A percentile compares a stretch with the other conserved stretches of the same genome.
Evolutionary conservation across 2,329 filamentous ascomycete species (phyloP).

Genomic region (Tympanopsis confertula): DNA sequence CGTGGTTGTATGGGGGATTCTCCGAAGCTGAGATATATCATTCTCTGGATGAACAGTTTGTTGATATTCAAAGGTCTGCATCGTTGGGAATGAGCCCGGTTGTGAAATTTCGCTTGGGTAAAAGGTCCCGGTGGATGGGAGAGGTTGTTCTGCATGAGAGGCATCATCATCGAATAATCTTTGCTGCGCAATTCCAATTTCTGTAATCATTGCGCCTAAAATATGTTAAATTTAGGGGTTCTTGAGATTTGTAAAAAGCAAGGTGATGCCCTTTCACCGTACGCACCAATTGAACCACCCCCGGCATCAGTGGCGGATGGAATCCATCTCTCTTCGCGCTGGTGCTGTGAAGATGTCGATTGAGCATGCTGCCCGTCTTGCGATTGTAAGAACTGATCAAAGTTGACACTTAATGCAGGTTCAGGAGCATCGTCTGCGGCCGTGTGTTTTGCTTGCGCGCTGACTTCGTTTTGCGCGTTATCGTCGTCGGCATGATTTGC

Average conservation of each 20-base stretch:
- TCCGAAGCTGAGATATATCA: neutral
- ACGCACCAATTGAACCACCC: constrained; percentile 17
- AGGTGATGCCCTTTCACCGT: neutral
- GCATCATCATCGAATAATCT: constrained; percentile 15
- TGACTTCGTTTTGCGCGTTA: neutral
- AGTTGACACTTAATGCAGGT: constrained; percentile 16
- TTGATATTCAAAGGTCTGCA: neutral
- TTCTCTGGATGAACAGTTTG: neutral
- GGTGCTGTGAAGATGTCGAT: constrained; percentile 17
- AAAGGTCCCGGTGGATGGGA: constrained; percentile 4
- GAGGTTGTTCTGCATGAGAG: constrained; percentile 6
- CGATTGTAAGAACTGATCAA: constrained; percentile 19
- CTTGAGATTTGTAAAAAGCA: neutral
- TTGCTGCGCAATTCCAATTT: constrained; percentile 18
- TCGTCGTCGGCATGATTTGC: neutral
- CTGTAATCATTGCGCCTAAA: constrained; percentile 17
- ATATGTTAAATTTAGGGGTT: neutral
- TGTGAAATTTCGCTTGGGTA: neutral
- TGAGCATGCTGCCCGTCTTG: constrained; percentile 9
- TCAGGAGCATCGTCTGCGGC: constrained; percentile 2
- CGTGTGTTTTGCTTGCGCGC: neutral
- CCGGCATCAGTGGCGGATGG: constrained; percentile 13
- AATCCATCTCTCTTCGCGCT: constrained; percentile 20
- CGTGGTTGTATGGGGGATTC: neutral
- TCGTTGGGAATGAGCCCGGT: neutral